Base-by-base conservation (phyloP, 2,329 filamentous ascomycete genomes). In the Westerdykella aurantiaca region DNA sequence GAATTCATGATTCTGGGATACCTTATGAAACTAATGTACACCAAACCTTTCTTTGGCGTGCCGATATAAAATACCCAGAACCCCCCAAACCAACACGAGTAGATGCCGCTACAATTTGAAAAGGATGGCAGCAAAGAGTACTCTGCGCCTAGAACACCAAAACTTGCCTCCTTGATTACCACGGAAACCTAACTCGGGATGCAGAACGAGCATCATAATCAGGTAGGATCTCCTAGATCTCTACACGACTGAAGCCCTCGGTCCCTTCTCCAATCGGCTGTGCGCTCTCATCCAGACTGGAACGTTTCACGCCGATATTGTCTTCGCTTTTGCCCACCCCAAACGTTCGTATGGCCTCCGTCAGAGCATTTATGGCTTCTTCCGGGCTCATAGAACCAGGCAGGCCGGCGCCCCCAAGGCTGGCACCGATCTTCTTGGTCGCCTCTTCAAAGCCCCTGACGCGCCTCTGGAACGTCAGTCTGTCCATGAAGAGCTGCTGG, bases 401-500 rank as follows among this genome's bases (percentile, higher is more conserved):
- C 1, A 64, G 47, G 4, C 63, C 64, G 22, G 56, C 54, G 14
- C 60, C 64, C 23, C 60, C 56, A 9, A 66, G 47, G 12, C 51
- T 53, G 6, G 42, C 45, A 21, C 49, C 49, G 37, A 67, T 72
- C 51, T 69, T 71, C 64, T 76, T 78, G n/a, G 95, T 74, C 0
- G 78, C 77, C 37, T 88, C 84, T 69, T 96, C 88, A 0, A 89
- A 85, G 49, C 90, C 86, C 42, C 83, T 80, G 21, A 96, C 86
- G 42, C 90, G 81, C 68, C 86, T 85, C 73, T 93, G 89, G 73
- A 97, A 95, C 2, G 86, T 80, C 40, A 98, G 75, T 18, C 93
- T 82, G 67, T 98, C 93, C 31, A 97, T 74, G 75, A 97, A 95
- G 14, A 98, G 78, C 66, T 96, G 87, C 67, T 97, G 90, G 23